These are phyloP conservation scores for Coemansia sp. DNA, from an alignment of 192 early-diverging fungal genomes.

Conservation along the genomic window DNA sequence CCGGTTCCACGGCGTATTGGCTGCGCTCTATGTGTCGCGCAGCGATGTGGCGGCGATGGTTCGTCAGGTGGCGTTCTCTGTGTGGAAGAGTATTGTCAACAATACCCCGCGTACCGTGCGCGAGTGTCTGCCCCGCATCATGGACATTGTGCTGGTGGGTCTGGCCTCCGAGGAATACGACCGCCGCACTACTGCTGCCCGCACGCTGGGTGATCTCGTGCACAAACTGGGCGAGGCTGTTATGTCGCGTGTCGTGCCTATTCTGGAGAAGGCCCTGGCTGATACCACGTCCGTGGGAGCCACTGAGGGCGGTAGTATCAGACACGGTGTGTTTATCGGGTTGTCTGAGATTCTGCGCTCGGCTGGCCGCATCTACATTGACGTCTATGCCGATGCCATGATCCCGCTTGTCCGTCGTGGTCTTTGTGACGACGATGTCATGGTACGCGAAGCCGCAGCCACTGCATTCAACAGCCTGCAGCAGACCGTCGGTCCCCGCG, in stretches of 20 bases:
- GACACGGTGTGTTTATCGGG: slow-evolving; percentile 93
- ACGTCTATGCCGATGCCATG: slow-evolving; percentile 85
- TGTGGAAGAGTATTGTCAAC: slow-evolving; percentile 95
- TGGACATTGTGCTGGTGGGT: slow-evolving; percentile 85
- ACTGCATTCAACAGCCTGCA: slow-evolving; percentile 91
- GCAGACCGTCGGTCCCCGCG: slow-evolving; percentile 86
- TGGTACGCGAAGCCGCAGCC: slow-evolving; percentile 94
- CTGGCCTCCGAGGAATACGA: slow-evolving; percentile 78
- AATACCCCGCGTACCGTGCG: slow-evolving; percentile 97
- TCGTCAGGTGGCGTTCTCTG: slow-evolving; percentile 82
- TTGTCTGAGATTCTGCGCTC: slow-evolving; percentile 89
- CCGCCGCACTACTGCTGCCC: slow-evolving; percentile 82
- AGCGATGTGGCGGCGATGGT: slow-evolving; percentile 80
- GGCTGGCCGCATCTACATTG: slow-evolving; percentile 77
- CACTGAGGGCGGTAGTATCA: slow-evolving; percentile 62
- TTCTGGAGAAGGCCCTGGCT: slow-evolving; percentile 80
- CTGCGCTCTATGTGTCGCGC: slow-evolving; percentile 91
- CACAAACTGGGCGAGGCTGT: slow-evolving; percentile 92
- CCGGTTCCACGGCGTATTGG: slow-evolving; percentile 80
- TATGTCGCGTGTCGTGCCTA: slow-evolving; percentile 85
- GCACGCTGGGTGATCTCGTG: slow-evolving; percentile 93
- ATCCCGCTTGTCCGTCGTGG: slow-evolving; percentile 82
- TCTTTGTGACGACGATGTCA: slow-evolving; percentile 79
- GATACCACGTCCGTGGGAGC: slow-evolving; percentile 18
- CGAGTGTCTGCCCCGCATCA: slow-evolving; percentile 90